Evolutionary conservation across 495 filamentous ascomycete genomes (phyloP), one percentile per base, ranked within the genome.

Genomic region (Tuber umbilicatum): DNA sequence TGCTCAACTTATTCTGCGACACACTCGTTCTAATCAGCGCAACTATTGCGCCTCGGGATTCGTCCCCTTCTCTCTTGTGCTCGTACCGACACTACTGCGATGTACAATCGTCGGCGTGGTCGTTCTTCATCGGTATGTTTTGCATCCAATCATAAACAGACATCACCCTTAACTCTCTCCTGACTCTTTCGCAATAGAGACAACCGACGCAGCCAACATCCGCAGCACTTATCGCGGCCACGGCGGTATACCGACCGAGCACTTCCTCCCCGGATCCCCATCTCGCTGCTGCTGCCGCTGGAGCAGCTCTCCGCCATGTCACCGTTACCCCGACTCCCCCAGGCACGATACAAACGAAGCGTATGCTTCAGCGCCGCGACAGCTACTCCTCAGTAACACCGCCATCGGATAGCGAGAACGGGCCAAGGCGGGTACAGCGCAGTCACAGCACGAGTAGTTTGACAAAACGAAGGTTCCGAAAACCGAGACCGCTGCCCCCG

Each of bases 221-320:
- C 4, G 27, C 70, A 23, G 79, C 79, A 21, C 73, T 81, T 35
- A 78, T 81, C 40, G 79, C 79, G 5, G 79, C 79, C 10, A 12
- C 79, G 41, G 45, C 79, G 19, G 79, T 74, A 79, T 81, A 74
- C 71, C 71, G 21, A 35, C 78, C 73, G 5, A n/a, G 42, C 17
- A 37, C 72, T 2, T 40, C 73, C 47, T 69, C 79, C 9, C 70
- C 41, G 39, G 35, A 40, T 37, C 21, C 70, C 23, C 42, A 70
- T 14, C 79, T 81, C 60, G 80, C 80, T 9, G 76, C 81, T 19
- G 71, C 79, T 37, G 75, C 81, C 16, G 78, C 79, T 37, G 79
- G 82, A 2, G 69, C 80, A 12, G 82, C 82, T 27, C 76, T 81
- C 17, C 77, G 78, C 45, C 70, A 78, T 76, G 82, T 76, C 41